phyloP scores from a whole-genome alignment of 306 rosid genomes.

The Medicago truncatula region MtrunA17r5.0-ANR NC_053043.1:37618001-37618500 shows the following conservation, averaged over 20 bases:
- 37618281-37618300: not conserved
- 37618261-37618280: too few species aligned
- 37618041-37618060: too few species aligned
- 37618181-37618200: not conserved
- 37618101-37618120: not conserved
- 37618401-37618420: not conserved
- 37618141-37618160: not conserved
- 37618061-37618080: not conserved
- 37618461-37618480: not conserved
- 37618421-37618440: not conserved
- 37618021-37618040: too few species aligned
- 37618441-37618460: too few species aligned
- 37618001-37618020: too few species aligned
- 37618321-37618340: not conserved
- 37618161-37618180: not conserved
- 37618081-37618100: not conserved
- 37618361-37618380: constrained; percentile 25
- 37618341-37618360: not conserved
- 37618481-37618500: not conserved
- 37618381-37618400: not conserved
- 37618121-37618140: not conserved
- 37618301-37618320: constrained; percentile 10
- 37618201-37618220: not conserved
- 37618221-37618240: not conserved
- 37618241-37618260: not conserved